Evolutionary conservation across 139 green algal genomes (phyloP), one percentile per base, ranked within the genome.

Genomic region (Tetradesmus obliquus): DNA sequence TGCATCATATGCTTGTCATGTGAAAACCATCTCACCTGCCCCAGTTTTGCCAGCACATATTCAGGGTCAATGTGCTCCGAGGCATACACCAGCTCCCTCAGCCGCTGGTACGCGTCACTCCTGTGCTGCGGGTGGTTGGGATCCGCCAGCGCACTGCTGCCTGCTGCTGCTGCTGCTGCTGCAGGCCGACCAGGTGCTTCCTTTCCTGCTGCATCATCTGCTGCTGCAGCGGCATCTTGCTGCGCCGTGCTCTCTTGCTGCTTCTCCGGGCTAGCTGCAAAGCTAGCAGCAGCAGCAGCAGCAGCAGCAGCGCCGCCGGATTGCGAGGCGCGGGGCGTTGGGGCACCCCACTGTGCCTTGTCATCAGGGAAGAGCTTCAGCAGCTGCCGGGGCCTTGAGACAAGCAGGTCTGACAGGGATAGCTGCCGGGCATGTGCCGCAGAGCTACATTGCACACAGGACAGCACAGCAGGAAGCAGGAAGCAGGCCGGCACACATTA

Each of bases 11-110:
- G 32, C 32, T 45, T 45, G 32, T 45, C 32, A 45, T 45, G 32
- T 45, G 32, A 66, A 7, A 66, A 66, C 6, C 6, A 32, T 3
- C 89, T 2, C 88, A 88, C 93, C 80, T 89, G 85, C 55, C 91
- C 45, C 32, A 98, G 87, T 79, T 97, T 92, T 13, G 89, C 92
- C 82, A 99, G 94, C 69, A 98, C 92, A 19, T 94, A 93, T 9
- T 96, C 79, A 22, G 94, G 95, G 90, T 97, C 94, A 0, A 98
- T 94, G 93, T 97, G 95, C 3, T 93, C 80, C 5, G 94, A 97
- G 12, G 87, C 93, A 82, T 95, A 95, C 32, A 96, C 92, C 84
- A 97, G 93, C 83, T 96, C 90, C 0, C 94, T 91, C 17, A 97
- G 92, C 60, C 96, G 88, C 76, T 92, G 82, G 86, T 96, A 96